Percentiles rank a stretch among this genome's conserved stretches.
These are phyloP conservation scores for Smallanthus sonchifolius DNA, from an alignment of 129 eudicot genomes.

Conservation along the genomic window DNA sequence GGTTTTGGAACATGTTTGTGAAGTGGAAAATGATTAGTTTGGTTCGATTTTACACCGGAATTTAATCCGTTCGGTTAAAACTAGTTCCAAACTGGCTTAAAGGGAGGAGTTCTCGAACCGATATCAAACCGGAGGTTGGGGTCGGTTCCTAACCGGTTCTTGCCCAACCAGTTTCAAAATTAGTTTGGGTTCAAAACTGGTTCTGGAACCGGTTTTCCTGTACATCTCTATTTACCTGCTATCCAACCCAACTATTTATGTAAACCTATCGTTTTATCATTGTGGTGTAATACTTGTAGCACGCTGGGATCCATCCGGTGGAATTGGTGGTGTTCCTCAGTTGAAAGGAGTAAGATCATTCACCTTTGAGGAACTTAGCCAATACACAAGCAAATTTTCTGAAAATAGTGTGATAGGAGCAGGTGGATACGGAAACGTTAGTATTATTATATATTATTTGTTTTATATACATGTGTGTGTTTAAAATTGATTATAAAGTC, in stretches of 20 bases:
- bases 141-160: too few relatives aligned
- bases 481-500: background rate
- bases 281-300: conserved; percentile 31
- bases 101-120: too few relatives aligned
- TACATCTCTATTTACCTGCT: too few relatives aligned
- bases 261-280: background rate
- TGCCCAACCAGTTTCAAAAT: too few relatives aligned
- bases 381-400: background rate
- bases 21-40: too few relatives aligned
- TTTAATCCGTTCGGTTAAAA: too few relatives aligned
- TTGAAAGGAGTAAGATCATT: background rate
- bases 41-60: too few relatives aligned
- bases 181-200: too few relatives aligned
- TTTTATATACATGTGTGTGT: background rate
- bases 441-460: background rate
- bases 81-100: too few relatives aligned
- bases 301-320: conserved; percentile 39
- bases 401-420: conserved; percentile 26
- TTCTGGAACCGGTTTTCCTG: too few relatives aligned
- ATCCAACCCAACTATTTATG: background rate
- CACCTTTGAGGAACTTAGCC: background rate
- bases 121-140: too few relatives aligned
- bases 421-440: conserved; percentile 55
- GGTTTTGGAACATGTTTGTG: too few relatives aligned
- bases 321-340: conserved; percentile 36